Conservation (phyloP, 139 green algal genomes). For the Volvox reticuliferus region DNA sequence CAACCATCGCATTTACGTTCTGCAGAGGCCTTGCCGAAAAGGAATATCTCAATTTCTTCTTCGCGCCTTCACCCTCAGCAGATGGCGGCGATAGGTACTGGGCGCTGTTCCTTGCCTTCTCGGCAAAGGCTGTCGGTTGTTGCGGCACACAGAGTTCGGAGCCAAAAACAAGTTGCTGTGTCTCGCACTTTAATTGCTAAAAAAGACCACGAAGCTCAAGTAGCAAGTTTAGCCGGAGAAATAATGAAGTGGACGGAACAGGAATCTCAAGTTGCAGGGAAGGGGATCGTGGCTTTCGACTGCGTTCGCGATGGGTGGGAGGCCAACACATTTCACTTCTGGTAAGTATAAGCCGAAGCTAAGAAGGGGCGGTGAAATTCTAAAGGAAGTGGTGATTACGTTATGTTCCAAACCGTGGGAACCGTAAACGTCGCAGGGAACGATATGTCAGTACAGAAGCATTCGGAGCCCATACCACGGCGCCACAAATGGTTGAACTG, state of each 20-base stretch:
- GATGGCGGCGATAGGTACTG: neutral
- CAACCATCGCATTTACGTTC: no score
- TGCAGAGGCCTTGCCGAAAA: no score
- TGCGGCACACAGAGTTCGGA: neutral
- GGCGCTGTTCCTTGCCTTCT: neutral
- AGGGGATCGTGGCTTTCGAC: conserved; percentile 69
- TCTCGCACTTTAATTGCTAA: conserved; percentile 78
- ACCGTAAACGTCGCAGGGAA: conserved; percentile 53
- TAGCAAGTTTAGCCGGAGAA: conserved; percentile 67
- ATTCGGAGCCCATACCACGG: conserved; percentile 72
- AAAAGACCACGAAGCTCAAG: conserved; percentile 50
- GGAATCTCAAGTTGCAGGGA: conserved; percentile 40
- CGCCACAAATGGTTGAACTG: conserved; percentile 59
- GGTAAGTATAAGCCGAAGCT: conserved; percentile 12
- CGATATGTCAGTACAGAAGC: conserved; percentile 71
- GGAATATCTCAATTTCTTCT: no score
- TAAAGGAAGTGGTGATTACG: neutral
- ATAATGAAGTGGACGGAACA: conserved; percentile 60
- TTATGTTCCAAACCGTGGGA: neutral
- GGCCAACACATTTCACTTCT: conserved; percentile 78
- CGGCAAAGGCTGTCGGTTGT: neutral
- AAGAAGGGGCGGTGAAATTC: no score
- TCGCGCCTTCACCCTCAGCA: no score
- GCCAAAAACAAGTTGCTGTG: conserved; percentile 65
- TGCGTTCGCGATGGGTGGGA: conserved; percentile 63